phyloP scores from a whole-genome alignment of 2,329 filamentous ascomycete genomes.

The Scytalidium lignicola region DNA sequence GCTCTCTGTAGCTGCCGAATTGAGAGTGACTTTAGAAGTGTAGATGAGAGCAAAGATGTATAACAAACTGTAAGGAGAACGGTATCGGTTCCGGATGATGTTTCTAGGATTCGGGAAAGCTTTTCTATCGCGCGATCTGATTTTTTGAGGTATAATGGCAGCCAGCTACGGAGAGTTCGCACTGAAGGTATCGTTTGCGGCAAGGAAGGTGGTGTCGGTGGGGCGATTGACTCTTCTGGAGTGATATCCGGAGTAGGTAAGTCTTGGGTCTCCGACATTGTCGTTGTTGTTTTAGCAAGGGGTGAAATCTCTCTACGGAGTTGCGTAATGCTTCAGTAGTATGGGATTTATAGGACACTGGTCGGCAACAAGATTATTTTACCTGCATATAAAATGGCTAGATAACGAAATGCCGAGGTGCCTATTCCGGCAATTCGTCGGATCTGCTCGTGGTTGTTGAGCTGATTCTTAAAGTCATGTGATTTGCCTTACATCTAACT shows the following conservation, averaged over 20 bases:
- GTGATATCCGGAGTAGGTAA: background rate
- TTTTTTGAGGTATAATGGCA: conserved; percentile 26
- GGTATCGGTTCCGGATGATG: conserved; percentile 64
- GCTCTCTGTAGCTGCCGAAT: conserved; percentile 52
- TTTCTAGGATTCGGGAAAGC: conserved; percentile 60
- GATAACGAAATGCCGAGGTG: background rate
- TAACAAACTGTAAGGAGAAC: conserved; percentile 67
- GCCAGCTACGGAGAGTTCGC: conserved; percentile 20
- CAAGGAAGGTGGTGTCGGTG: conserved; percentile 8
- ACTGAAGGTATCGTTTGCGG: conserved; percentile 13
- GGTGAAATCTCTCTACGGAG: too few species aligned
- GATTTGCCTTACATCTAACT: too few species aligned
- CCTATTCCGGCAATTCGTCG: background rate
- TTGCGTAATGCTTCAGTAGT: too few species aligned
- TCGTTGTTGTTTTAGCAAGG: background rate
- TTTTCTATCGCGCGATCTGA: conserved; percentile 37
- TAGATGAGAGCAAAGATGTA: conserved; percentile 50
- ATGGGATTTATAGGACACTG: too few species aligned
- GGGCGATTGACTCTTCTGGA: conserved; percentile 4
- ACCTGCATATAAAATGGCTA: background rate
- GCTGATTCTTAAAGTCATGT: too few species aligned
- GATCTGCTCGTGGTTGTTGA: background rate
- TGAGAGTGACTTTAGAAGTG: conserved; percentile 46
- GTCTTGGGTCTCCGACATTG: background rate
- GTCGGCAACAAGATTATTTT: background rate